These are phyloP conservation scores for Immersiella caudata DNA, from an alignment of 495 filamentous ascomycete species.

Conservation along the genomic window DNA sequence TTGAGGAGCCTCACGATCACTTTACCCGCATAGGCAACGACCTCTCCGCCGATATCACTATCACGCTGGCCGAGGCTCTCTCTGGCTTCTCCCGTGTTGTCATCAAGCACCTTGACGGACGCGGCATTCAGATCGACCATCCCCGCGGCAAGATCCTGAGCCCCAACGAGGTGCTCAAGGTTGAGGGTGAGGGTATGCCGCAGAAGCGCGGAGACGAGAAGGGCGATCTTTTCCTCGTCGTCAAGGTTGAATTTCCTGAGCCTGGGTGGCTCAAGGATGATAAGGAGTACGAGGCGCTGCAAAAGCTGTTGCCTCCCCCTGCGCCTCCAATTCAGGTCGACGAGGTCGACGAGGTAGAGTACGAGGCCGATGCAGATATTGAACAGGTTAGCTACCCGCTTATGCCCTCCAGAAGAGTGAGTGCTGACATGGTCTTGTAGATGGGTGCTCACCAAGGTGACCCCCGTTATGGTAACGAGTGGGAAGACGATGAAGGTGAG, in stretches of 20 bases:
- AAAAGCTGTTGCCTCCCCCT: slow-evolving; percentile 71
- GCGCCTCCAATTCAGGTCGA: slow-evolving; percentile 63
- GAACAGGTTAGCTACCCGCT: slow-evolving; percentile 66
- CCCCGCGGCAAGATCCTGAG: slow-evolving; percentile 73
- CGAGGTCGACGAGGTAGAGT: slow-evolving; percentile 83
- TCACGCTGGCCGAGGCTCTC: slow-evolving; percentile 83
- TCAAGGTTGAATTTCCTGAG: slow-evolving; percentile 88
- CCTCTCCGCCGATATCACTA: slow-evolving; percentile 73
- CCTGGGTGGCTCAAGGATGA: slow-evolving; percentile 78
- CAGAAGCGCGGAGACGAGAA: slow-evolving; percentile 77
- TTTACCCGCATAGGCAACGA: slow-evolving; percentile 85
- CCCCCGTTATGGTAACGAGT: slow-evolving; percentile 65
- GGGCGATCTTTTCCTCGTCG: slow-evolving; percentile 84
- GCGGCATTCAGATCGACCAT: slow-evolving; percentile 81
- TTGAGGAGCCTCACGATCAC: slow-evolving; percentile 76
- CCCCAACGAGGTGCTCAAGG: slow-evolving; percentile 80
- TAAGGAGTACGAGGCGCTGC: slow-evolving; percentile 64
- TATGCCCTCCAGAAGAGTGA: background rate
- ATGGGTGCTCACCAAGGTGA: slow-evolving; percentile 70
- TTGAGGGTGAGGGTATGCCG: slow-evolving; percentile 92
- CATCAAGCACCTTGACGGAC: slow-evolving; percentile 88
- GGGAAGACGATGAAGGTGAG: slow-evolving; percentile 78
- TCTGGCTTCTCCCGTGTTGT: slow-evolving; percentile 89
- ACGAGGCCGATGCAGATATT: slow-evolving; percentile 75
- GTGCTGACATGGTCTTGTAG: slow-evolving; percentile 38